Conservation (phyloP, 2,329 filamentous ascomycete genomes). For the Hypoxylon sp. region DNA sequence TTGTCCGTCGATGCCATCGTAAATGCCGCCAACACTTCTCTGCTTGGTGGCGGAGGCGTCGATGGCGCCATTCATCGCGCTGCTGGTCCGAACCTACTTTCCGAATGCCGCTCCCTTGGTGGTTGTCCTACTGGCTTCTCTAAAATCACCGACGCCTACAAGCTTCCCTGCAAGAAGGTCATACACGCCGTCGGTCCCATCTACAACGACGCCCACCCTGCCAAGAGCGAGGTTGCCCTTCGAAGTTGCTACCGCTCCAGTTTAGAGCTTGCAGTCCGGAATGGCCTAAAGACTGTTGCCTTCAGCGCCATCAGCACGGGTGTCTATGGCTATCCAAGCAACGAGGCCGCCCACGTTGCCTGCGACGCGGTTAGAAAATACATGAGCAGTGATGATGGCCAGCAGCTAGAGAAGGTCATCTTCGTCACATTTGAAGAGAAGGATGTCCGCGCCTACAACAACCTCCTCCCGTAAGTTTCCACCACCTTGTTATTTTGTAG, state of each 20-base stretch:
- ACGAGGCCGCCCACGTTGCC: constrained; percentile 76
- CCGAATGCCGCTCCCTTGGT: constrained; percentile 75
- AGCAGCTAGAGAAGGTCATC: constrained; percentile 74
- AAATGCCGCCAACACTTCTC: constrained; percentile 84
- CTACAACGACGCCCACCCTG: constrained; percentile 59
- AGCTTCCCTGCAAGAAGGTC: constrained; percentile 77
- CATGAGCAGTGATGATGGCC: constrained; percentile 56
- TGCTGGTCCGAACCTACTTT: constrained; percentile 73
- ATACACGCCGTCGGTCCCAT: constrained; percentile 93
- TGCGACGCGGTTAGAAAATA: constrained; percentile 66
- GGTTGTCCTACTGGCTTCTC: constrained; percentile 81
- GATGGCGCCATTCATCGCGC: constrained; percentile 87
- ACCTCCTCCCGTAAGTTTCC: constrained; percentile 75
- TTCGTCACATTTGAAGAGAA: constrained; percentile 86
- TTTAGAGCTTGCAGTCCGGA: constrained; percentile 74
- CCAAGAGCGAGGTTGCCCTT: constrained; percentile 59
- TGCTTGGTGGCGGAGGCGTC: constrained; percentile 90
- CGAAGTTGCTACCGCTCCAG: constrained; percentile 73
- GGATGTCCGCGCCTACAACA: constrained; percentile 77
- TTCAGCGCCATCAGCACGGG: constrained; percentile 90
- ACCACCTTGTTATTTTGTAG: background rate
- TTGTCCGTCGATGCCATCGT: constrained; percentile 84
- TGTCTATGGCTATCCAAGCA: constrained; percentile 85
- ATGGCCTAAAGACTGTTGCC: constrained; percentile 75
- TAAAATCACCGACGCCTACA: constrained; percentile 82